Base-by-base conservation (phyloP, 2,329 filamentous ascomycete genomes). In the Ophiocordyceps sinensis region DNA sequence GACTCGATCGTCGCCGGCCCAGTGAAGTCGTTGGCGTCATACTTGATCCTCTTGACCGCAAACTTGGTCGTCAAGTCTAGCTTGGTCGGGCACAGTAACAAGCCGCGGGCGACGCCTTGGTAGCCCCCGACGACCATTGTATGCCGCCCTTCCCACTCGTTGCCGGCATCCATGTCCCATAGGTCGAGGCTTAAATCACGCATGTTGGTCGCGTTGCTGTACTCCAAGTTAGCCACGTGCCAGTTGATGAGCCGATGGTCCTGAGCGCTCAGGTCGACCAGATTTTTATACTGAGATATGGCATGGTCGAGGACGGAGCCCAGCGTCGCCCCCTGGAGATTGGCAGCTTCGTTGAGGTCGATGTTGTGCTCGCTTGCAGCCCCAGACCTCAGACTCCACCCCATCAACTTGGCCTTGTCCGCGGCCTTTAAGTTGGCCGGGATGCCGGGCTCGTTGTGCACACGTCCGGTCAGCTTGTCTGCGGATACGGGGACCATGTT, bases 191-290 rank as follows among this genome's bases (percentile, higher is more conserved):
- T 96, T 15, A 98, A 73, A 47, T 83, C 82, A 48, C 83, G 80
- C 41, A 94, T 78, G 49, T 87, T 93, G 2, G 80, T 85, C 2
- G 91, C 91, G 58, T 96, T 98, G 47, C 89, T 93, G 56, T 98
- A 98, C 60, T 98, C 91, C 13, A 98, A 71, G 55, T 98, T 98
- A 48, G 93, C 93, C 58, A 95, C 83, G 60, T 98, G 93, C 91
- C 91, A 98, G 55, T 95, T 98, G 53, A 96, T 73, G 14, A 98
- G 68, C 37, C 91, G 77, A 60, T 94, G 80, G 53, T 98, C 91
- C 55, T 86, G 84, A 1, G 88, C 75, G 13, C 79, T 85, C 40
- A 98, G 65, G 44, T 94, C 81, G 26, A 96, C 72, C 38, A 98
- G 73, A 28, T 74, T 70, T 53, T 84, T 81, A 57, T 94, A 98